Conservation (phyloP, 208 protist genomes). For the Crithidia thermophila region DNA sequence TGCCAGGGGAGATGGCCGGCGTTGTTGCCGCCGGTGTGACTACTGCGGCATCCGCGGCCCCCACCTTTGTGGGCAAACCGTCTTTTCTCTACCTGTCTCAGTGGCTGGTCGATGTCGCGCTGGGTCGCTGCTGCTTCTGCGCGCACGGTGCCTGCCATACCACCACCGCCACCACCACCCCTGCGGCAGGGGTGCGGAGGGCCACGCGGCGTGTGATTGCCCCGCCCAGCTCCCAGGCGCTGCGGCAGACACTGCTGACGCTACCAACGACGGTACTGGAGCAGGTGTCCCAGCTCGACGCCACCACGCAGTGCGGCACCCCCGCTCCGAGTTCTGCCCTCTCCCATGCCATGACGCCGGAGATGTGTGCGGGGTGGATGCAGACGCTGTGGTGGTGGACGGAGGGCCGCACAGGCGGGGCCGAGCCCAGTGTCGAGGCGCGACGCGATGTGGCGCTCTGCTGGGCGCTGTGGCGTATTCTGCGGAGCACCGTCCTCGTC, state of each 20-base stretch:
- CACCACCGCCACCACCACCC: no score
- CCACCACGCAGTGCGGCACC: background rate
- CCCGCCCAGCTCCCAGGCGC: conserved; percentile 12
- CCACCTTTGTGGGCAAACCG: background rate
- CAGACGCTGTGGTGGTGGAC: conserved; percentile 31
- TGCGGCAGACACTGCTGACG: conserved; percentile 12
- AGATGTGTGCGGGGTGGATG: conserved; percentile 17
- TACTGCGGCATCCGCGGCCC: background rate
- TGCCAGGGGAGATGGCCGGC: no score
- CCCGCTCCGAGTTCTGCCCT: background rate
- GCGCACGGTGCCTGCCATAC: background rate
- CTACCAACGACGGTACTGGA: conserved; percentile 19
- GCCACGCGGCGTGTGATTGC: conserved; percentile 9
- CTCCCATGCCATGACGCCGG: background rate
- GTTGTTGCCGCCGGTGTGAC: background rate
- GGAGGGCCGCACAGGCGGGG: background rate
- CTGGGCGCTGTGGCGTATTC: conserved; percentile 28
- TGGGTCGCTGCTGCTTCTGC: conserved; percentile 43
- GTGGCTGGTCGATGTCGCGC: conserved; percentile 28
- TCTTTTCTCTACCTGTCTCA: conserved; percentile 17
- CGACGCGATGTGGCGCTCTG: conserved; percentile 21
- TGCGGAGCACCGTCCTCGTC: conserved; percentile 1
- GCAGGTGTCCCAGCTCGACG: conserved; percentile 1
- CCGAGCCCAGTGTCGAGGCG: background rate
- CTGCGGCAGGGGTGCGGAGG: background rate